These are phyloP conservation scores for Suillus cothurnatus DNA, from an alignment of 768 basidiomycete genomes.

Conservation along the genomic window DNA sequence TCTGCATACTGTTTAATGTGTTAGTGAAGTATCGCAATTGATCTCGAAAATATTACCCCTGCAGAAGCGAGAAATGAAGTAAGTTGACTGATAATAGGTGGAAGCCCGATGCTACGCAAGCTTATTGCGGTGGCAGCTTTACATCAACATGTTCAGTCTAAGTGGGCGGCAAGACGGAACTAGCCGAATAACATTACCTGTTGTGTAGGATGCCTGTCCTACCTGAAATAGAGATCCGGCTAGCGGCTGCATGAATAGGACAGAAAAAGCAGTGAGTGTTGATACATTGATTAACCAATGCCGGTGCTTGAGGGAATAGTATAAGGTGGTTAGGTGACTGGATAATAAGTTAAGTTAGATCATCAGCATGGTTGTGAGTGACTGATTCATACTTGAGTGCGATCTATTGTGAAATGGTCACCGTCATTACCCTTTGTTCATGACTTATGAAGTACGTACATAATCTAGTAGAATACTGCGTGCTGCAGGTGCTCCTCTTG, in stretches of 20 bases:
- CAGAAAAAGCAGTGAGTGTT: constrained; percentile 45
- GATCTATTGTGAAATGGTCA: constrained; percentile 32
- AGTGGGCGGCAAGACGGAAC: constrained; percentile 41
- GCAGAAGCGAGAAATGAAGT: constrained; percentile 61
- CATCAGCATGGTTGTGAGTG: background rate
- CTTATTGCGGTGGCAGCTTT: constrained; percentile 44
- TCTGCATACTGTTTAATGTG: constrained; percentile 37
- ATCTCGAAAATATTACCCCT: constrained; percentile 41
- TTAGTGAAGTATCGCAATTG: constrained; percentile 8
- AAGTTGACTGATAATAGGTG: constrained; percentile 44
- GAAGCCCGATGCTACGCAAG: constrained; percentile 45
- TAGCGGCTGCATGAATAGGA: constrained; percentile 58
- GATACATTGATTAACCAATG: constrained; percentile 61
- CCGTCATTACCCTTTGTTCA: background rate
- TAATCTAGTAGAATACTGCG: constrained; percentile 70
- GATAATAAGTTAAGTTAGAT: constrained; percentile 11
- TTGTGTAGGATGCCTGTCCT: constrained; percentile 21
- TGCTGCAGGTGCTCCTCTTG: constrained; percentile 53
- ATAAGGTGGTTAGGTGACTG: constrained; percentile 48
- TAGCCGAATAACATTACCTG: constrained; percentile 33
- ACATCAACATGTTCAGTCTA: constrained; percentile 21
- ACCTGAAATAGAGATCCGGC: constrained; percentile 42
- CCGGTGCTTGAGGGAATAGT: constrained; percentile 48
- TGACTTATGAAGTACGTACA: constrained; percentile 38
- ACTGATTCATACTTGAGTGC: constrained; percentile 40